These are phyloP conservation scores for Pseudonectria buxi DNA, from an alignment of 2,329 filamentous ascomycete species.

Conservation along the genomic window DNA sequence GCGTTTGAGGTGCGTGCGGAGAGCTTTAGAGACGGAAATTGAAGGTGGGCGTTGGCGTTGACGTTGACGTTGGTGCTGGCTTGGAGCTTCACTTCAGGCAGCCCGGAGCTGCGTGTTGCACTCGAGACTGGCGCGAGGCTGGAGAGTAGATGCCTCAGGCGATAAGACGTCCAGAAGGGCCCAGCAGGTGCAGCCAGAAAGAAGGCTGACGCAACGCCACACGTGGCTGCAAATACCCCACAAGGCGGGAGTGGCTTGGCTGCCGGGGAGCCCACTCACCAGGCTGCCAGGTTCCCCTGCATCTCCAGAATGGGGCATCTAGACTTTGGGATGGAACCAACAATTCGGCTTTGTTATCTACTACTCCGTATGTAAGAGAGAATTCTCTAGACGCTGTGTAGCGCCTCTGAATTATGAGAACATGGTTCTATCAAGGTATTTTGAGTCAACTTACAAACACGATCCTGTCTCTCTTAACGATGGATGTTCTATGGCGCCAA, in stretches of 20 bases:
- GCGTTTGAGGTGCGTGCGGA: constrained; percentile 6
- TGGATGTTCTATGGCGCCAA: no score
- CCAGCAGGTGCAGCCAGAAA: constrained; percentile 7
- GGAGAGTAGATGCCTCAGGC: constrained; percentile 26
- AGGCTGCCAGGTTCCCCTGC: neutral
- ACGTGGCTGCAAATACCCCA: constrained; percentile 10
- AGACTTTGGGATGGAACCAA: no score
- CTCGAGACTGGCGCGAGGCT: constrained; percentile 20
- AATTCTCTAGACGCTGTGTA: no score
- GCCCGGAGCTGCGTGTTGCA: constrained; percentile 37
- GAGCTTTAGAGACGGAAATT: constrained; percentile 11
- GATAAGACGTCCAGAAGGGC: no score
- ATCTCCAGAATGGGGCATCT: no score
- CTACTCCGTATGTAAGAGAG: no score
- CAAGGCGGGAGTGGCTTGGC: constrained; percentile 20
- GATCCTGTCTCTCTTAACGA: no score
- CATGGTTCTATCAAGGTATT: no score
- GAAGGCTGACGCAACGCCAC: constrained; percentile 6
- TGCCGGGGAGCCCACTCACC: no score
- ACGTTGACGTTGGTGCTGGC: constrained; percentile 15
- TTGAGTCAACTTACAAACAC: no score
- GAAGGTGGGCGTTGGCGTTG: constrained; percentile 11
- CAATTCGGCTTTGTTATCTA: no score
- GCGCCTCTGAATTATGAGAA: no score
- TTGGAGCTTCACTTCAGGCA: constrained; percentile 35